Evolutionary conservation across 2,329 filamentous ascomycete genomes (phyloP), one percentile per base, ranked within the genome.

Genomic region (Cadophora gregata): DNA sequence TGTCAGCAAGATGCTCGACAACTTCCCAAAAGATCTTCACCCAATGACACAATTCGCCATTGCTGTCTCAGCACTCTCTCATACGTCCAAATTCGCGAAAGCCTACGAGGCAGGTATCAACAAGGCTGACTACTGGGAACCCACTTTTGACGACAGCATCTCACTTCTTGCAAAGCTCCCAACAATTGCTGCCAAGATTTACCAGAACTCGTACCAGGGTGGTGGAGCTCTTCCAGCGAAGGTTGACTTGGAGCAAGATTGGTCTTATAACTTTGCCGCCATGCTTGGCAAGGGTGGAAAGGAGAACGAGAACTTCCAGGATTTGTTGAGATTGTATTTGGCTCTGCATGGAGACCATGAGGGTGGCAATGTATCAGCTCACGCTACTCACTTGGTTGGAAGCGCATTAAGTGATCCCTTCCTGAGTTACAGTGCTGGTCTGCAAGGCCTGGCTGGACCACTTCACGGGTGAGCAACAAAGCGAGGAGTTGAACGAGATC

Each of bases 81-180:
- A 97, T 79, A 93, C 93, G 74, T 97, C 93, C 75, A 88, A 90
- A 77, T 99, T 99, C 74, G 96, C 95, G 71, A 94, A 93, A 81
- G 91, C 91, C 24, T 99, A 99, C 80, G 95, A 94, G 80, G 82
- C 90, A 74, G 96, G 96, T 42, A 82, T 98, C 72, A 92, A 90
- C 86, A 99, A 98, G 85, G 92, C 93, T 62, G 93, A 97, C 74
- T 98, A 98, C 87, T 99, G 96, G 96, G 96, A 98, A 83, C 93
- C 95, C 16, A 97, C 93, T 53, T 98, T 97, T 77, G 95, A 98
- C 78, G 96, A 99, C 83, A 90, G 87, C 79, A 97, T 99, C 79
- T 93, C 91, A 58, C 86, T 99, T 69, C 87, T 99, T 65, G 96
- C 95, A 70, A 99, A 99, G 85, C 90, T 99, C 63, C 96, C 96